A percentile compares a stretch with the other conserved stretches of the same genome.
Evolutionary conservation across 2,329 filamentous ascomycete genomes (phyloP).

Genomic region (Amauroascus niger): DNA sequence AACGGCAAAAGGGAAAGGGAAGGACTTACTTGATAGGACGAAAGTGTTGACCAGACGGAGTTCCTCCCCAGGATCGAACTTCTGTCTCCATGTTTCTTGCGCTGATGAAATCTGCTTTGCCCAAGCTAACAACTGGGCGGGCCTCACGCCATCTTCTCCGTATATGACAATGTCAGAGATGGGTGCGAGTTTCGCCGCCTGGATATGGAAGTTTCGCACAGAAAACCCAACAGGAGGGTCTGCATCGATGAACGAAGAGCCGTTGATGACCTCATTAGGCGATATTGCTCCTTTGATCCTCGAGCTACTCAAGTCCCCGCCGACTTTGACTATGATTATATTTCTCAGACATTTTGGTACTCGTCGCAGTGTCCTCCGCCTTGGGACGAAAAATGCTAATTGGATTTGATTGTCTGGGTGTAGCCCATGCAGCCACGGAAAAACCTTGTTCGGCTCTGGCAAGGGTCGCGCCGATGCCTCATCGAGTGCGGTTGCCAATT

Average conservation of each 20-base stretch:
- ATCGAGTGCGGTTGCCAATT: slow-evolving; percentile 63
- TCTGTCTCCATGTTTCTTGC: slow-evolving; percentile 63
- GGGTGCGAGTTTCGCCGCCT: slow-evolving; percentile 75
- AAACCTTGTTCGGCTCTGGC: slow-evolving; percentile 75
- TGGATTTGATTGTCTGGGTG: slow-evolving; percentile 84
- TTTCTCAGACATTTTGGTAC: slow-evolving; percentile 68
- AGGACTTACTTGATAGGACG: slow-evolving; percentile 49
- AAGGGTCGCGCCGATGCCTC: slow-evolving; percentile 68
- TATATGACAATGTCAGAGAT: slow-evolving; percentile 92
- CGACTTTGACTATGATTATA: slow-evolving; percentile 79
- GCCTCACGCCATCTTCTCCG: slow-evolving; percentile 57
- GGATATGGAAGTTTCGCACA: slow-evolving; percentile 94
- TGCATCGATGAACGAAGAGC: slow-evolving; percentile 62
- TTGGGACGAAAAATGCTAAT: slow-evolving; percentile 74
- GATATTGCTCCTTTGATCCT: slow-evolving; percentile 81
- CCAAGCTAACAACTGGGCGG: slow-evolving; percentile 55
- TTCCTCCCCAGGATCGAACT: slow-evolving; percentile 48
- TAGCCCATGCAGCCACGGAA: slow-evolving; percentile 91
- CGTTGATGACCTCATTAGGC: slow-evolving; percentile 65
- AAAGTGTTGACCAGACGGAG: slow-evolving; percentile 76
- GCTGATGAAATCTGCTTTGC: slow-evolving; percentile 60
- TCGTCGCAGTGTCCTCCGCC: slow-evolving; percentile 59
- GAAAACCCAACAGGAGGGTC: slow-evolving; percentile 89
- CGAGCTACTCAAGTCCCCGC: slow-evolving; percentile 62
- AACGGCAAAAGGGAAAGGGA: neutral